Evolutionary conservation across 2,329 filamentous ascomycete species (phyloP).

Genomic region (Fusarium sororula): DNA sequence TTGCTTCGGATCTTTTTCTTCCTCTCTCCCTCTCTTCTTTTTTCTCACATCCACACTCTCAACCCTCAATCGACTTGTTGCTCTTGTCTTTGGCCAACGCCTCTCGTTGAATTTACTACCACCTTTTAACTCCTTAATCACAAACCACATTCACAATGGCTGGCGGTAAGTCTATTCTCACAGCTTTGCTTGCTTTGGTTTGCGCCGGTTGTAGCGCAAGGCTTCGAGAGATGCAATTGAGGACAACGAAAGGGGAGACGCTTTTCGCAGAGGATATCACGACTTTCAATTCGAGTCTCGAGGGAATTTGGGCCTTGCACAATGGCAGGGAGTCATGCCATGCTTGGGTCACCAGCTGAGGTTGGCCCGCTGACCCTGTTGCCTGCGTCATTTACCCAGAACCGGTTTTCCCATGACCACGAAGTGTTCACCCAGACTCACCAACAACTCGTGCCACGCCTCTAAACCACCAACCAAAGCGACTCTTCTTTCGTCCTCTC

Average conservation of each 20-base stretch:
- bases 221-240: slow-evolving; percentile 34
- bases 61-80: slow-evolving; percentile 11
- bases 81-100: slow-evolving; percentile 29
- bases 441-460: slow-evolving; percentile 8
- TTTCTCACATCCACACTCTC: slow-evolving; percentile 31
- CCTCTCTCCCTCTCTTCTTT: slow-evolving; percentile 25
- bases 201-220: slow-evolving; percentile 9
- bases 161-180: slow-evolving; percentile 52
- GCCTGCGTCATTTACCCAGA: slow-evolving; percentile 49
- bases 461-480: not conserved
- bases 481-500: not conserved
- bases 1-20: slow-evolving; percentile 38
- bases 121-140: slow-evolving; percentile 29
- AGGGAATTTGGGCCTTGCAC: not conserved
- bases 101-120: slow-evolving; percentile 27
- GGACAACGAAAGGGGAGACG: not conserved
- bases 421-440: slow-evolving; percentile 19
- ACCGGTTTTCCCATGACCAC: slow-evolving; percentile 23
- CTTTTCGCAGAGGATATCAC: slow-evolving; percentile 5
- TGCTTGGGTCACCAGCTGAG: not conserved
- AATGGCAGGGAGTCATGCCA: not conserved
- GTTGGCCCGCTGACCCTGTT: slow-evolving; percentile 16
- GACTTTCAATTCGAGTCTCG: slow-evolving; percentile 1
- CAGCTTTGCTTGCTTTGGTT: not conserved
- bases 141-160: slow-evolving; percentile 52